phyloP scores from a whole-genome alignment of 768 basidiomycete species.

The Psilocybe subaeruginosa region DNA sequence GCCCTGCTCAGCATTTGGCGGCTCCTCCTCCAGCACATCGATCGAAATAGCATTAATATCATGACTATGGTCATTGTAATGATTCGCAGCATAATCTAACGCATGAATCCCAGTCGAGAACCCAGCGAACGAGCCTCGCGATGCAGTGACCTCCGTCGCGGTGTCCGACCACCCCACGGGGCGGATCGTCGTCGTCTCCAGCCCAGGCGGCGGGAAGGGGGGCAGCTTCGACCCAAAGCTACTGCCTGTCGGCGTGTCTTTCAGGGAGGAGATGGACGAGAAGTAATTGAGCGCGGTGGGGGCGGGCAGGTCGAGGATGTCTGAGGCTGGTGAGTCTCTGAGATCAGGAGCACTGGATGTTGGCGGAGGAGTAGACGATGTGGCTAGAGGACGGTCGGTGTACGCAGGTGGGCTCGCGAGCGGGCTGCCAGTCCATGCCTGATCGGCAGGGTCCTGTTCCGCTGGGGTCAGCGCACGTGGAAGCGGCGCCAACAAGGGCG shows the following conservation, averaged over 20 bases:
- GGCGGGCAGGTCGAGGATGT: slow-evolving; percentile 42
- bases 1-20: slow-evolving; percentile 60
- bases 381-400: slow-evolving; percentile 21
- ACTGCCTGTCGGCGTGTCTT: slow-evolving; percentile 33
- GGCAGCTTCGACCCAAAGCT: slow-evolving; percentile 28
- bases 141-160: slow-evolving; percentile 18
- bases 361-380: slow-evolving; percentile 14
- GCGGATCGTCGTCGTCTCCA: slow-evolving; percentile 27
- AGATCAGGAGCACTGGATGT: slow-evolving; percentile 12
- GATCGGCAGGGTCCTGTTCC: slow-evolving; percentile 21
- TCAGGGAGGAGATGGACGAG: slow-evolving; percentile 37
- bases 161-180: slow-evolving; percentile 35
- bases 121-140: slow-evolving; percentile 6
- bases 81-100: not conserved
- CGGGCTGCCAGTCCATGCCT: slow-evolving; percentile 26
- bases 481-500: slow-evolving; percentile 42
- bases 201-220: slow-evolving; percentile 40
- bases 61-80: slow-evolving; percentile 4
- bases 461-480: slow-evolving; percentile 53
- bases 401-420: slow-evolving; percentile 26
- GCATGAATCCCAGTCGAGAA: slow-evolving; percentile 1
- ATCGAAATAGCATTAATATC: slow-evolving; percentile 41
- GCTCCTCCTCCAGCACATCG: slow-evolving; percentile 71
- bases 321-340: slow-evolving; percentile 15
- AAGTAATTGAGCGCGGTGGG: slow-evolving; percentile 62